These are phyloP conservation scores for Globisporangium nagaii DNA, from an alignment of 352 stramenopile species.

Conservation along the genomic window DNA sequence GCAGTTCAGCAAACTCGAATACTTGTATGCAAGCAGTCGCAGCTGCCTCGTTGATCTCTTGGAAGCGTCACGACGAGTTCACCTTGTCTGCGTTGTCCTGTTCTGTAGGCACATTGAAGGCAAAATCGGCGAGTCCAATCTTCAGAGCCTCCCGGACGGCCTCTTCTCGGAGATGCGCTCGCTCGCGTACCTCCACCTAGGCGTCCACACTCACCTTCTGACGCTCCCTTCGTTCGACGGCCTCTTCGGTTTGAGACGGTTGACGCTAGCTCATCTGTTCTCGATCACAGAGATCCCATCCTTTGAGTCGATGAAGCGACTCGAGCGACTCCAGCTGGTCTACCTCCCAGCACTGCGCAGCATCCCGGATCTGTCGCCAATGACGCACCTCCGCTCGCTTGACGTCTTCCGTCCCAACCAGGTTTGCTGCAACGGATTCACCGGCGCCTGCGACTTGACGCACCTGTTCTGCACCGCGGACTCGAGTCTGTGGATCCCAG, in stretches of 20 bases:
- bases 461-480: conserved; percentile 15
- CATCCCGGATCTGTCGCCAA: conserved; percentile 15
- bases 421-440: conserved; percentile 32
- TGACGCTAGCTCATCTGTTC: not conserved
- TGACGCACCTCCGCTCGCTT: conserved; percentile 14
- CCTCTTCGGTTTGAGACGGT: not conserved
- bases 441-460: conserved; percentile 8
- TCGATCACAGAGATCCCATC: conserved; percentile 15
- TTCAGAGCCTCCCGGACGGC: not conserved
- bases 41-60: too few relatives aligned
- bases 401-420: conserved; percentile 13
- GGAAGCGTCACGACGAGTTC: too few relatives aligned
- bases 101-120: not conserved
- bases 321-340: conserved; percentile 19
- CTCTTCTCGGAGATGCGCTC: conserved; percentile 2
- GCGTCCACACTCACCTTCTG: not conserved
- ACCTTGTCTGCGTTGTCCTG: not conserved
- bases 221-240: conserved; percentile 3
- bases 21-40: not conserved
- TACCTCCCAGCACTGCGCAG: conserved; percentile 9
- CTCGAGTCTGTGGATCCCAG: not conserved
- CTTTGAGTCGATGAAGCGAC: conserved; percentile 8
- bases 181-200: not conserved
- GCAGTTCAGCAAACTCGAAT: conserved; percentile 5
- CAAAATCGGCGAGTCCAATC: not conserved